Base-by-base conservation (phyloP, 2,329 filamentous ascomycete genomes). In the Aspergillus hortae region DNA sequence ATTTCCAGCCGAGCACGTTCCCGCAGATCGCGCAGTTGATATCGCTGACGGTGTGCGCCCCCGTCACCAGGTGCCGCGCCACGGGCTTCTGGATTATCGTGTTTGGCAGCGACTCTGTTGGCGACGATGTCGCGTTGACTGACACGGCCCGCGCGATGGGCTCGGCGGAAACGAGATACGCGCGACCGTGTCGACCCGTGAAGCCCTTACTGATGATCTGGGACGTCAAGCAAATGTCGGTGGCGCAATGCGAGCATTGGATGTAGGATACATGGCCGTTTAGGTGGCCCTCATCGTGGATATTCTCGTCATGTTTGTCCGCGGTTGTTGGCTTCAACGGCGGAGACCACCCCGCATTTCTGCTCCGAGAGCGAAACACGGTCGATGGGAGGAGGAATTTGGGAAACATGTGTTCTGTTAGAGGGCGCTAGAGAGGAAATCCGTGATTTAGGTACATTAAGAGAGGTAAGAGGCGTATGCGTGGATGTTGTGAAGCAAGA, bases 131-230 rank as follows among this genome's bases (percentile, higher is more conserved):
- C 17, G 60, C 48, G 52, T 55, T 64, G 48, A 66, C 56, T 11
- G 64, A 65, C 11, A 65, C 57, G 45, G 65, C 62, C 43, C 66
- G 56, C 42, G 67, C 55, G 10, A 67, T 56, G 21, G 67, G 62
- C 6, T 69, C 60, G 2, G 80, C 76, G 1, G 79, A 73, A 30
- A 86, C 82, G 52, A 86, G 80, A 66, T 84, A 86, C 40, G 83
- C 83, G 51, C 83, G 80, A 5, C 83, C 83, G 64, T 86, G 80
- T 15, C 83, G 80, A 56, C 83, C 83, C 21, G 81, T 86, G 68
- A 86, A 86, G 49, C 83, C 83, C 70, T 85, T 85, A 70, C 74
- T 79, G 61, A 86, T 81, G 52, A 86, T 84, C 56, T 83, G 81
- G 5, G 76, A 76, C 14, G 80, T 79, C 49, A 81, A 74, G 56